phyloP scores from a whole-genome alignment of 1,284 basidiomycete genomes.

The Microbotryum scabiosae region DNA sequence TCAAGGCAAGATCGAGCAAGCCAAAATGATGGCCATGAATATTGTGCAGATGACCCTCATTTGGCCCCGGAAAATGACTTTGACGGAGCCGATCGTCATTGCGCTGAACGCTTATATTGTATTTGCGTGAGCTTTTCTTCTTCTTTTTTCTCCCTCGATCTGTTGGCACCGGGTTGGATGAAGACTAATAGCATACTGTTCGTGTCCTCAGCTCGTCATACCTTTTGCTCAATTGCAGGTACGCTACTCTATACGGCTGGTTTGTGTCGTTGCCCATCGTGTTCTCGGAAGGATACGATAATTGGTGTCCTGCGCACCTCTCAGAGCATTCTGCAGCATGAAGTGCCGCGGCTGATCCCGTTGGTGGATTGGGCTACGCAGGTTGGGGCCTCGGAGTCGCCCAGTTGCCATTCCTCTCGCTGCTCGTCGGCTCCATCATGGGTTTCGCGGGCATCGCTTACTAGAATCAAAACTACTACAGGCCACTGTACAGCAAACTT shows the following conservation, averaged over 20 bases:
- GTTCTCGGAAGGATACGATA: background rate
- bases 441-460: conserved; percentile 27
- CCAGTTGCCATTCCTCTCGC: conserved; percentile 33
- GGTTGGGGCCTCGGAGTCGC: conserved; percentile 30
- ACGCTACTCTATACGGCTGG: conserved; percentile 12
- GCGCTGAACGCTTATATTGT: conserved; percentile 22
- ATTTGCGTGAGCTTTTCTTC: background rate
- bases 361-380: too few species aligned
- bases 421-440: conserved; percentile 34
- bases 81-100: conserved; percentile 37
- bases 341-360: too few species aligned
- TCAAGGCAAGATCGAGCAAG: conserved; percentile 31
- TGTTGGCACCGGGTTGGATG: too few species aligned
- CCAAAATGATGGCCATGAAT: conserved; percentile 6
- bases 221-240: too few species aligned
- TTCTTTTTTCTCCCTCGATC: too few species aligned
- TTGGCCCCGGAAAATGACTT: conserved; percentile 34
- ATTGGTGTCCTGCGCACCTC: too few species aligned
- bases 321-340: too few species aligned
- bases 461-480: conserved; percentile 33
- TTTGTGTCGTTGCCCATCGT: conserved; percentile 18
- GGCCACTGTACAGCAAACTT: conserved; percentile 20
- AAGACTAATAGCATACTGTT: too few species aligned
- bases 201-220: too few species aligned
- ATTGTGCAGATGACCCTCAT: conserved; percentile 10